A percentile compares a stretch with the other conserved stretches of the same genome.
Conservation (phyloP, 2,329 filamentous ascomycete species). For the Coniella vitis region DNA sequence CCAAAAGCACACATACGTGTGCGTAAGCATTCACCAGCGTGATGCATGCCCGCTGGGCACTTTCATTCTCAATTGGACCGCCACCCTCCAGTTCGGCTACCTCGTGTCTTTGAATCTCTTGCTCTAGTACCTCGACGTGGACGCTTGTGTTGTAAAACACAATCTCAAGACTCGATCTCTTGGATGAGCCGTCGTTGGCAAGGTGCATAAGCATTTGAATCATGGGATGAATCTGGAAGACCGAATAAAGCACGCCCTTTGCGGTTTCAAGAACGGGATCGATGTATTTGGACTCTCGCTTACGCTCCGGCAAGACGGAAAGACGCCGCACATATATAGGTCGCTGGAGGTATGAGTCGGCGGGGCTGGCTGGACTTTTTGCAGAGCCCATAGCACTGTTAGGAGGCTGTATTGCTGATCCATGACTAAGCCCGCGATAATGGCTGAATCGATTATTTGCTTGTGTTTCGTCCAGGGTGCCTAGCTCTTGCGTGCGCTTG, state of each 20-base stretch:
- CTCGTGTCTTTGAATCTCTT: constrained; percentile 58
- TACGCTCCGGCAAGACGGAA: constrained; percentile 56
- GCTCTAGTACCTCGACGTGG: constrained; percentile 59
- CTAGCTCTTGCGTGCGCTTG: constrained; percentile 52
- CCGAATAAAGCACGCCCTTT: constrained; percentile 59
- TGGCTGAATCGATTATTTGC: constrained; percentile 60
- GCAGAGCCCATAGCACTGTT: constrained; percentile 30
- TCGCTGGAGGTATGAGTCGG: constrained; percentile 49
- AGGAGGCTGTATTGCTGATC: constrained; percentile 57
- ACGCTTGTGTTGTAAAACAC: constrained; percentile 63
- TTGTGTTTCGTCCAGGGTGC: constrained; percentile 56
- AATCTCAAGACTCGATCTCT: constrained; percentile 57
- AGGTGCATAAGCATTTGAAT: constrained; percentile 60
- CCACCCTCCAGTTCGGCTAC: constrained; percentile 42
- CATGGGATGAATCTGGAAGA: constrained; percentile 62
- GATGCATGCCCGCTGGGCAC: constrained; percentile 55
- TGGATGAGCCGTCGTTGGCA: constrained; percentile 52
- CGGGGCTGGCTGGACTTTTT: constrained; percentile 53
- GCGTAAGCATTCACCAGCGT: constrained; percentile 59
- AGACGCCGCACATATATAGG: constrained; percentile 58
- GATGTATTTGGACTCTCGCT: constrained; percentile 53
- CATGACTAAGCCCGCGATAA: constrained; percentile 59
- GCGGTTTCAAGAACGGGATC: constrained; percentile 59
- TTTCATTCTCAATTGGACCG: constrained; percentile 51
- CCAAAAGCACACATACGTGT: constrained; percentile 55